These are phyloP conservation scores for Auricularia sp. DNA, from an alignment of 768 basidiomycete genomes.

Conservation along the genomic window DNA sequence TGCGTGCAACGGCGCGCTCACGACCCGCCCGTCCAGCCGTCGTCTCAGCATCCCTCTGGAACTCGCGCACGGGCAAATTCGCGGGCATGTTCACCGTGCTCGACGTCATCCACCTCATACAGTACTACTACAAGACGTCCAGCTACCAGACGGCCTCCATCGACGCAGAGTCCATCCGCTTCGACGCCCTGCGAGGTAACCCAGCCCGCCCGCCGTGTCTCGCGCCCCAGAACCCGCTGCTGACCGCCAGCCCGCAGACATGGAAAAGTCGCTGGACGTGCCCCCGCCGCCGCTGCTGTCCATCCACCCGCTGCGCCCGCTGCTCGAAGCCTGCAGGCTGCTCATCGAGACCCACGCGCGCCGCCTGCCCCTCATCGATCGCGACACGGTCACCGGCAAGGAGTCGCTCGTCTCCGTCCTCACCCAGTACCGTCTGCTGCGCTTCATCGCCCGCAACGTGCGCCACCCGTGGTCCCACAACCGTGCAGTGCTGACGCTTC, in stretches of 20 bases:
- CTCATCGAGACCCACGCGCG: conserved; percentile 94
- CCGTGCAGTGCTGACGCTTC: not conserved
- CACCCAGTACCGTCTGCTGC: conserved; percentile 95
- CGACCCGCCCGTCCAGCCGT: conserved; percentile 48
- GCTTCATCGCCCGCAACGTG: conserved; percentile 89
- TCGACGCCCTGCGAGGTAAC: conserved; percentile 82
- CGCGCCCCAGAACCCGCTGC: not conserved
- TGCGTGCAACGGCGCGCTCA: not conserved
- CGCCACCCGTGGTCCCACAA: conserved; percentile 28
- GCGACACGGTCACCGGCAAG: conserved; percentile 86
- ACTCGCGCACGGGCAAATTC: conserved; percentile 85
- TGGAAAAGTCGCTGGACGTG: conserved; percentile 86
- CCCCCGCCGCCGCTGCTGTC: conserved; percentile 82
- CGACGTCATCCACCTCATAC: conserved; percentile 97
- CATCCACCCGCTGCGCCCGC: conserved; percentile 78
- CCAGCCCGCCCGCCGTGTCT: conserved; percentile 7
- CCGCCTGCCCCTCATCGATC: conserved; percentile 85
- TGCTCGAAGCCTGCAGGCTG: conserved; percentile 82
- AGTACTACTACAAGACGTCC: conserved; percentile 90
- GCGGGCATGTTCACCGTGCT: conserved; percentile 99
- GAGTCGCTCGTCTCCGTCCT: conserved; percentile 93
- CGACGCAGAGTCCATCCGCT: conserved; percentile 86
- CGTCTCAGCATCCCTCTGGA: conserved; percentile 96
- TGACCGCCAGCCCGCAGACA: conserved; percentile 42
- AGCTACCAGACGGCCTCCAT: conserved; percentile 75